A percentile compares a stretch with the other conserved stretches of the same genome.
Conservation (phyloP, 495 filamentous ascomycete genomes). For the Hyaloscypha bicolor region DNA sequence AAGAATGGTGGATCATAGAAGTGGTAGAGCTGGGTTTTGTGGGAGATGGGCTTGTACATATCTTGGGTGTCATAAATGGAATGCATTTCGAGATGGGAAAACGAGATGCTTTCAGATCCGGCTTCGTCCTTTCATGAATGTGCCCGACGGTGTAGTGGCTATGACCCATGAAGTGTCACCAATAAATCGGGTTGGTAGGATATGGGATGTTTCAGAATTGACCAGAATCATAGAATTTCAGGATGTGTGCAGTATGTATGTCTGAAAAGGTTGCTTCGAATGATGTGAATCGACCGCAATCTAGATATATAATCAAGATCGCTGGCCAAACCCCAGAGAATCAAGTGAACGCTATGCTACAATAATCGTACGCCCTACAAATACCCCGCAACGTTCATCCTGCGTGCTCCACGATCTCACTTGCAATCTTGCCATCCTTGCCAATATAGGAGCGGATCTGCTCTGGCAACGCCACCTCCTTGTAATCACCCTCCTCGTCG, state of each 20-base stretch:
- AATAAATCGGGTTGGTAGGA: too few species aligned
- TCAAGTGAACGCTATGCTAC: constrained; percentile 24
- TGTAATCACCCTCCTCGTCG: constrained; percentile 73
- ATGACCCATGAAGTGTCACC: too few species aligned
- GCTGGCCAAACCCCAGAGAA: constrained; percentile 13
- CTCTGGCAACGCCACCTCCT: constrained; percentile 82
- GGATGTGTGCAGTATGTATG: neutral
- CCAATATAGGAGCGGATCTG: constrained; percentile 84
- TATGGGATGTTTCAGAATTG: neutral
- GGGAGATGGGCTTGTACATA: constrained; percentile 37
- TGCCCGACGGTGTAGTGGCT: too few species aligned
- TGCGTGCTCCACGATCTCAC: constrained; percentile 88
- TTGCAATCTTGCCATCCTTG: constrained; percentile 66
- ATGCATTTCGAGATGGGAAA: neutral
- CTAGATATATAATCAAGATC: neutral
- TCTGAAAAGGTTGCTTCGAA: neutral
- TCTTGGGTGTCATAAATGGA: constrained; percentile 29
- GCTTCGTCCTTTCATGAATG: neutral
- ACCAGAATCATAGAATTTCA: neutral
- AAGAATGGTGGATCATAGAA: constrained; percentile 34
- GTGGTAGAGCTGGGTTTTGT: constrained; percentile 25
- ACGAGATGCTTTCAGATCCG: neutral
- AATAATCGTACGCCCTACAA: constrained; percentile 9
- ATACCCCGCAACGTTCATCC: constrained; percentile 48
- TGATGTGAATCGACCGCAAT: neutral